Percentiles rank a stretch among this genome's conserved stretches.
Evolutionary conservation across 805 yeast genomes (phyloP).

Genomic region (Teunomyces aglyptinius): DNA sequence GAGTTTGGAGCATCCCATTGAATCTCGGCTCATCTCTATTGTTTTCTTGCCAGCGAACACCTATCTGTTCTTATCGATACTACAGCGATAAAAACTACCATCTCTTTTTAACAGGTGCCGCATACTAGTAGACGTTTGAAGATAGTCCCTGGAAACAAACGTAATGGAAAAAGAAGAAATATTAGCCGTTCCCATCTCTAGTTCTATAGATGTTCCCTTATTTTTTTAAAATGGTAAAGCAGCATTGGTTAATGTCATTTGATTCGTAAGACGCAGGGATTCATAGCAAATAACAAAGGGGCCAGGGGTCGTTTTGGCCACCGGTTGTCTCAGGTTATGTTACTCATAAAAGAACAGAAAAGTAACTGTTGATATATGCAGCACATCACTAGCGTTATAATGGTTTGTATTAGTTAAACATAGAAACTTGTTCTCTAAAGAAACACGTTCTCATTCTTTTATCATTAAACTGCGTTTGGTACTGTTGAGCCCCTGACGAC

Average conservation of each 20-base stretch:
- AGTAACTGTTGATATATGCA: background rate
- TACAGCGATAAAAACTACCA: constrained; percentile 2
- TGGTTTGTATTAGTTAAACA: too few relatives aligned
- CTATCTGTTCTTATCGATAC: background rate
- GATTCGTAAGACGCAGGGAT: background rate
- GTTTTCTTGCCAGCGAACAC: background rate
- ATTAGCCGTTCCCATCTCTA: background rate
- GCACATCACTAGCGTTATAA: too few relatives aligned
- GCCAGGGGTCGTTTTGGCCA: background rate
- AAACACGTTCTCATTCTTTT: too few relatives aligned
- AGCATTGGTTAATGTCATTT: too few relatives aligned
- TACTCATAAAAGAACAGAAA: background rate
- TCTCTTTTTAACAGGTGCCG: too few relatives aligned
- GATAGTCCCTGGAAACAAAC: background rate
- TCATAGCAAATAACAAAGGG: background rate
- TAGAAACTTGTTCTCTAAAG: too few relatives aligned
- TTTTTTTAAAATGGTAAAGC: background rate
- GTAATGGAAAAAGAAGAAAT: background rate
- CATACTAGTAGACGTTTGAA: background rate
- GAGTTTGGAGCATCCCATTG: too few relatives aligned
- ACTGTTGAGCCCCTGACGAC: background rate
- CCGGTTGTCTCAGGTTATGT: background rate
- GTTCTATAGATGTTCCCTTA: background rate
- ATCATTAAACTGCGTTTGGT: too few relatives aligned
- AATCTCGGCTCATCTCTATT: background rate